A percentile compares a stretch with the other conserved stretches of the same genome.
Conservation (phyloP, 306 rosid species). For the Astragalus glycyphyllos region DNA sequence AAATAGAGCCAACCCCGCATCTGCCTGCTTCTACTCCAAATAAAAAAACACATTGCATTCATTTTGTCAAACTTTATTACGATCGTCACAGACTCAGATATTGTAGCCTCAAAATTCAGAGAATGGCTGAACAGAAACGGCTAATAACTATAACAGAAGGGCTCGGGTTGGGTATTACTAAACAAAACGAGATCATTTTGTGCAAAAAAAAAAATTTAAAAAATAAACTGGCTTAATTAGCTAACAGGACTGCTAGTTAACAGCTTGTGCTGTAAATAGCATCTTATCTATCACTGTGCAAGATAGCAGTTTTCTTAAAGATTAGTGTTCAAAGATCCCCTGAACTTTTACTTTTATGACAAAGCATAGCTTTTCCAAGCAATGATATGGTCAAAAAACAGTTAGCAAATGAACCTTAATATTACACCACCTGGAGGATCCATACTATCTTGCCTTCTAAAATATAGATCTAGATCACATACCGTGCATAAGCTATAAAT, state of each 20-base stretch:
- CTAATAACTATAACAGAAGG: too few relatives aligned
- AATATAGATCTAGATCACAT: constrained; percentile 41
- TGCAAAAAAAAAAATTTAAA: not conserved
- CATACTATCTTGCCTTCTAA: constrained; percentile 34
- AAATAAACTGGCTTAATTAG: not conserved
- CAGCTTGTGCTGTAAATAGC: not conserved
- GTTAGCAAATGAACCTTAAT: constrained; percentile 29
- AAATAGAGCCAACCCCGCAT: too few relatives aligned
- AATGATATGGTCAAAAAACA: not conserved
- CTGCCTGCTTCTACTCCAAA: too few relatives aligned
- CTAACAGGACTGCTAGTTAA: constrained; percentile 1
- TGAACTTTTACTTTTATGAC: constrained; percentile 23
- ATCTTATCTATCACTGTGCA: not conserved
- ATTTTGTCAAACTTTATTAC: too few relatives aligned
- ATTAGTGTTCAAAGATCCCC: constrained; percentile 4
- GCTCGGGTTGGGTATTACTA: too few relatives aligned
- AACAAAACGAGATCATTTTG: not conserved
- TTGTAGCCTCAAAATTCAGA: not conserved
- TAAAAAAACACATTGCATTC: too few relatives aligned
- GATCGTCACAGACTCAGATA: too few relatives aligned
- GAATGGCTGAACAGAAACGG: not conserved
- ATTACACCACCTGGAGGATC: constrained; percentile 30
- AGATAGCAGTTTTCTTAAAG: not conserved
- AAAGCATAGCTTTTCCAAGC: constrained; percentile 3
- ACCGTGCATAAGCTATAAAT: constrained; percentile 84